Evolutionary conservation across 176 grass and related monocot species (phyloP).

Genomic region (Lolium rigidum): DNA sequence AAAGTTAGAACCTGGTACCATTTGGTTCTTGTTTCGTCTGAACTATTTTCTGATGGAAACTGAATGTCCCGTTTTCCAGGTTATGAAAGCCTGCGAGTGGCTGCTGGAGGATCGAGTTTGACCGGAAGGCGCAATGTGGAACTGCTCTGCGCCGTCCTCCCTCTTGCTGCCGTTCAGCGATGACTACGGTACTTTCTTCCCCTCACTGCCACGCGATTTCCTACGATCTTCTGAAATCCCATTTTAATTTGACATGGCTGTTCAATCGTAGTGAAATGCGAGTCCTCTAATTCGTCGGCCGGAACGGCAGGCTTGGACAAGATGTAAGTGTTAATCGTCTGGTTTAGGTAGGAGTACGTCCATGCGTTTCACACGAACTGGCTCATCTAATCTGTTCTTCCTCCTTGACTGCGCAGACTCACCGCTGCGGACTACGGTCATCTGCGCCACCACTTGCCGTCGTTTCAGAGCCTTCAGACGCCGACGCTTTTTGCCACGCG

Average conservation of each 20-base stretch:
- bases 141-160: slow-evolving; percentile 36
- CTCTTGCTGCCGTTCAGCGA: slow-evolving; percentile 41
- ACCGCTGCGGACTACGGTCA: slow-evolving; percentile 38
- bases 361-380: neutral
- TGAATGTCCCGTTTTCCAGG: neutral
- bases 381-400: neutral
- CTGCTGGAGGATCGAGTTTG: neutral
- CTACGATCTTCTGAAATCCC: neutral
- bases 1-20: neutral
- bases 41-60: neutral
- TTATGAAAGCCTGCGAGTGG: neutral
- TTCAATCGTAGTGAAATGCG: slow-evolving; percentile 46
- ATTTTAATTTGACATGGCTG: neutral
- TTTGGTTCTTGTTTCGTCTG: neutral
- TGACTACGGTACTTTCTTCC: slow-evolving; percentile 37
- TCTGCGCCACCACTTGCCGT: slow-evolving; percentile 27
- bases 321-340: slow-evolving; percentile 35
- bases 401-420: neutral
- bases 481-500: slow-evolving; percentile 25
- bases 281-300: slow-evolving; percentile 32
- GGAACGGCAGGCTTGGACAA: slow-evolving; percentile 38
- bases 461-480: slow-evolving; percentile 42
- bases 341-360: neutral
- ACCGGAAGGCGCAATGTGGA: slow-evolving; percentile 45
- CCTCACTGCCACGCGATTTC: neutral